phyloP scores from a whole-genome alignment of 805 yeast genomes.

The Yamadazyma paraphyllophila region DNA sequence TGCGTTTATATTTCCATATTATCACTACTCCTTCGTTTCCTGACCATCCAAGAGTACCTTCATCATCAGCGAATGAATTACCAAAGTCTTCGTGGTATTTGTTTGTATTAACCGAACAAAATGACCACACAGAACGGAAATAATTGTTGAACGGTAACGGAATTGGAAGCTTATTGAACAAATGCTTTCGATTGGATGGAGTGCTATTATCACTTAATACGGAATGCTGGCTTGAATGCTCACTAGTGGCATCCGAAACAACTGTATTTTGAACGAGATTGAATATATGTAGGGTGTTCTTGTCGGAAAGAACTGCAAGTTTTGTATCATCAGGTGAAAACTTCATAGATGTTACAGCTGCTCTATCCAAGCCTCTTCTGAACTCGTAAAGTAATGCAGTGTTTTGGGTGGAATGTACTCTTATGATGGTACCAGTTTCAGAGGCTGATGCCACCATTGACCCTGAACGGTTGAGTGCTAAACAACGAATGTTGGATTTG shows the following conservation, averaged over 20 bases:
- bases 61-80: slow-evolving; percentile 19
- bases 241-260: slow-evolving; percentile 9
- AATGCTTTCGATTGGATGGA: slow-evolving; percentile 56
- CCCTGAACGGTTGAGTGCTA: slow-evolving; percentile 64
- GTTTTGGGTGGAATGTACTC: slow-evolving; percentile 67
- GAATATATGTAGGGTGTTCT: slow-evolving; percentile 84
- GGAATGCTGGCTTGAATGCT: slow-evolving; percentile 8
- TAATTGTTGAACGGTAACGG: slow-evolving; percentile 62
- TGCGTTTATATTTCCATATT: slow-evolving; percentile 69
- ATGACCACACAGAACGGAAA: slow-evolving; percentile 85
- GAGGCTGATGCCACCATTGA: slow-evolving; percentile 77
- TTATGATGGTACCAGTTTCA: slow-evolving; percentile 75
- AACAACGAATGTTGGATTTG: slow-evolving; percentile 58
- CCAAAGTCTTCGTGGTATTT: slow-evolving; percentile 30
- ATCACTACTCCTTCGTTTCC: slow-evolving; percentile 71
- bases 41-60: slow-evolving; percentile 63
- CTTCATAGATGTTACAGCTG: slow-evolving; percentile 75
- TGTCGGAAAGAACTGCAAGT: slow-evolving; percentile 85
- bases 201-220: slow-evolving; percentile 2
- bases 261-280: slow-evolving; percentile 36
- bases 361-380: slow-evolving; percentile 86
- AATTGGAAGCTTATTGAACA: slow-evolving; percentile 59
- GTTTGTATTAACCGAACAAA: slow-evolving; percentile 64
- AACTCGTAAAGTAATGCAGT: slow-evolving; percentile 79
- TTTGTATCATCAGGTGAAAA: slow-evolving; percentile 75